Conservation (phyloP, 345 rosid species). For the rapeseed (Brassica napus) region Da-Ae NC_063438.1:3206501-3207000, state of each 20-base stretch:
- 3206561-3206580: background rate
- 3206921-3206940: background rate
- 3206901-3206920: too few relatives aligned
- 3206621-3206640: background rate
- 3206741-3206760: background rate
- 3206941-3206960: background rate
- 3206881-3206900: background rate
- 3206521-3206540: background rate
- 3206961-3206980: background rate
- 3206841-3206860: background rate
- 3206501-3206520: background rate
- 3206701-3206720: background rate
- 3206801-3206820: background rate
- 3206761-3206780: background rate
- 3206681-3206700: background rate
- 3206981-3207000: background rate
- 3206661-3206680: background rate
- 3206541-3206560: background rate
- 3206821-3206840: background rate
- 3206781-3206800: background rate
- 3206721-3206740: constrained; percentile 15
- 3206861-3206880: background rate
- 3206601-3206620: background rate
- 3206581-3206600: background rate
- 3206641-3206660: background rate